Base-by-base conservation (phyloP, 169 alveolate species). In the Eimeria tenella region DNA sequence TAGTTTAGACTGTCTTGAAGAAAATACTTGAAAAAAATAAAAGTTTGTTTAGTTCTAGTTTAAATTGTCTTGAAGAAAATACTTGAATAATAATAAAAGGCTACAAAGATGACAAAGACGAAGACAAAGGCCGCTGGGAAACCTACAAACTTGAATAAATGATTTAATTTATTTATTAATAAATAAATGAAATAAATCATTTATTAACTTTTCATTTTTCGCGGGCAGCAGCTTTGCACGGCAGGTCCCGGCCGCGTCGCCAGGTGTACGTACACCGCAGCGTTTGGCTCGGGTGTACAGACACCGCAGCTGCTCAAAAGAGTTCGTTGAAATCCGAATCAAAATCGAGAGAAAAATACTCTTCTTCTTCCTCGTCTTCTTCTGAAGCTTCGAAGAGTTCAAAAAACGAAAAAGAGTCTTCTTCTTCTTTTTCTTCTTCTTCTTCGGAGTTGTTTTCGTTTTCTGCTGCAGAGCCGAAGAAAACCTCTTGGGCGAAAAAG, bases 361-460 rank as follows among this genome's bases (percentile, higher is more conserved):
- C 77, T 21, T n/a, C 49, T 68, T 68, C 77, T 68, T 73, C 84
- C 50, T 8, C 56, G 7, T 73, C 60, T 49, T 73, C 84, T 31
- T 9, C 50, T 17, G 10, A 21, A 4, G 25, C 8, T 15, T 10
- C 84, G 31, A 73, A 73, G 7, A 73, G 10, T 4, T 73, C 84
- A 17, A 73, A 73, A 42, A 5, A 52, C 5, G 84, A 73, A 25
- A 73, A 73, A 8, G 50, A 49, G 23, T 73, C 84, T 23, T 9
- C n/a, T 11, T 65, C 75, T 9, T 8, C 10, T 7, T 50, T n/a
- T 8, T 73, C 83, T 6, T 73, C 84, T 11, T 73, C 84, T n/a
- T 73, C 84, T 5, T 73, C 60, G 5, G 6, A 4, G 9, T 31
- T 31, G 4, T 42, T 25, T n/a, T 73, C 84, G 1, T 31, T 25